Evolutionary conservation across 75 land plant genomes (phyloP).

Genomic region (Sequoia sempervirens): DNA sequence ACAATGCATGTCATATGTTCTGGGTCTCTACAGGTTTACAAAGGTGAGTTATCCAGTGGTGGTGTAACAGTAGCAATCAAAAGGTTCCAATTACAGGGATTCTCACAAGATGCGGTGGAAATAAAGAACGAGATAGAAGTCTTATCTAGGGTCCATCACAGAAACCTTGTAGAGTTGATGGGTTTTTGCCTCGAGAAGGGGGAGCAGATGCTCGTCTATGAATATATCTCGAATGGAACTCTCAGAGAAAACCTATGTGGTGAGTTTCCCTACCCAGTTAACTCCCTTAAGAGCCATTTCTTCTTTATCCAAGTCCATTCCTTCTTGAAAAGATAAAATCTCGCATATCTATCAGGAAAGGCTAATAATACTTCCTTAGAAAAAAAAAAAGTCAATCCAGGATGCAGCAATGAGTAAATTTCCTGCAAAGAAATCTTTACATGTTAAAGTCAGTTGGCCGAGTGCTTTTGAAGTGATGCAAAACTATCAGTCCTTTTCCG

Average conservation of each 20-base stretch:
- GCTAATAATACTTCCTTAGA: no score
- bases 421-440: no score
- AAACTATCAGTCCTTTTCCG: no score
- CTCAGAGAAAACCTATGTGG: slow-evolving; percentile 26
- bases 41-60: slow-evolving; percentile 19
- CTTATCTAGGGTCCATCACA: slow-evolving; percentile 34
- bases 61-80: slow-evolving; percentile 39
- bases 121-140: slow-evolving; percentile 44
- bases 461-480: no score
- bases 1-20: background rate
- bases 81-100: slow-evolving; percentile 21
- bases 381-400: no score
- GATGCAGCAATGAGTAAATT: no score
- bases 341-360: no score
- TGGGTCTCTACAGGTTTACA: slow-evolving; percentile 27
- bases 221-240: slow-evolving; percentile 39
- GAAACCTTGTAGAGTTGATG: slow-evolving; percentile 28
- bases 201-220: slow-evolving; percentile 47
- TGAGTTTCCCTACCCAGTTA: background rate
- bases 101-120: slow-evolving; percentile 31
- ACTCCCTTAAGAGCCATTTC: background rate
- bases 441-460: no score
- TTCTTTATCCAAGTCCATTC: background rate
- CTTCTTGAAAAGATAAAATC: background rate
- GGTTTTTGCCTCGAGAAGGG: slow-evolving; percentile 41